Evolutionary conservation across 2,329 filamentous ascomycete genomes (phyloP), one percentile per base, ranked within the genome.

Genomic region (Passalora sequoiae): DNA sequence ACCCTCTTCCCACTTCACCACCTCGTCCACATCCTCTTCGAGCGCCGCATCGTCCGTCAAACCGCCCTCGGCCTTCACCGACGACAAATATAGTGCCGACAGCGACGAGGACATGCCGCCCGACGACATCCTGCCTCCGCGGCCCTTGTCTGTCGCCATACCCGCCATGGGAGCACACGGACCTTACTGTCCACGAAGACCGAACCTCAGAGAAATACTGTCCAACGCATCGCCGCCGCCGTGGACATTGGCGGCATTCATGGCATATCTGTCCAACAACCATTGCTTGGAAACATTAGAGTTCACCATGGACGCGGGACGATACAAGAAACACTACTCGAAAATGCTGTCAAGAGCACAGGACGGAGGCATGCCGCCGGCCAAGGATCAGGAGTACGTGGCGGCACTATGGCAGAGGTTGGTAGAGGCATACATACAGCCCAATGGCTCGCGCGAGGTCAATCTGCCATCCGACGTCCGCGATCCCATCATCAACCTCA

Each of bases 281-380:
- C 91, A 97, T 67, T 98, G 92, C 63, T 73, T 97, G 53, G 92
- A 98, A 67, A 96, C 89, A 1, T 74, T 98, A 28, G 92, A 97
- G 63, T 98, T 98, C 66, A 95, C 89, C 29, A 84, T 96, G 75
- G 92, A 96, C 64, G 86, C 91, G 16, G 85, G 89, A 45, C 79
- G 88, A 48, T 98, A 97, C 63, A 77, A 80, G 40, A 78, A 82
- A 57, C 75, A 80, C 57, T 84, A 81, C 62, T 69, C 74, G 40
- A 72, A 77, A 44, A 72, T 79, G 59, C 69, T 78, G 45, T 78
- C 78, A 43, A 64, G 70, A 63, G 58, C 64, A 57, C 46, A 50
- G n/a, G 47, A 53, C 35, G 60, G 66, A 3, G 70, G 70, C 35
- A 67, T 67, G 41, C 68, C 75, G 2, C 73, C 78, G 10, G 73